These are phyloP conservation scores for Calycina marina DNA, from an alignment of 2,329 filamentous ascomycete genomes.

Conservation along the genomic window DNA sequence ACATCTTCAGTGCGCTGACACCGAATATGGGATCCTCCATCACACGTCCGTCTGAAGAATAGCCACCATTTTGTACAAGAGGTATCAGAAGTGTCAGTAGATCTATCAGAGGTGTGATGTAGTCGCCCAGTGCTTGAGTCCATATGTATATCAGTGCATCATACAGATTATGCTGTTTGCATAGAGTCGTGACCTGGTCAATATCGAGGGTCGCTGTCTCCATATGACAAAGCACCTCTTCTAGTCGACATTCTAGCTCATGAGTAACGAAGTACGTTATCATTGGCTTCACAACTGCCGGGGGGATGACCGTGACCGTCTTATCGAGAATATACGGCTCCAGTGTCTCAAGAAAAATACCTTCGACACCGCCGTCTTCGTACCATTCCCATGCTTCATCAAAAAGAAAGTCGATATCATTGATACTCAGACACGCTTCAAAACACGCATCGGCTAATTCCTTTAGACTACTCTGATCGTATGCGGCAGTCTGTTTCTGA, in stretches of 20 bases:
- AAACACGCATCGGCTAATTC: constrained; percentile 77
- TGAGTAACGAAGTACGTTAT: constrained; percentile 67
- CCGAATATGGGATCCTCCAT: constrained; percentile 47
- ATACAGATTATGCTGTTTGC: constrained; percentile 83
- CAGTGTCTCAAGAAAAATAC: constrained; percentile 73
- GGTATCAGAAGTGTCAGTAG: constrained; percentile 55
- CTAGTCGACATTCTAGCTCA: constrained; percentile 62
- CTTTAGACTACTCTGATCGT: constrained; percentile 39
- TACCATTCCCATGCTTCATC: constrained; percentile 85
- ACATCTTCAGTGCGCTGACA: constrained; percentile 75
- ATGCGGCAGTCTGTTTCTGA: constrained; percentile 30
- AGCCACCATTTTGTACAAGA: constrained; percentile 40
- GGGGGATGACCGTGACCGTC: constrained; percentile 61
- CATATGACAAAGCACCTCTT: constrained; percentile 90
- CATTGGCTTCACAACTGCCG: constrained; percentile 71
- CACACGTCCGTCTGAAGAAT: constrained; percentile 34
- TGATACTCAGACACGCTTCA: constrained; percentile 63
- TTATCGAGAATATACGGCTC: constrained; percentile 78
- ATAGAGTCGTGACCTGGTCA: constrained; percentile 79
- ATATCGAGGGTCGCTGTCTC: constrained; percentile 84
- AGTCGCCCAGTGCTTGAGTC: constrained; percentile 82
- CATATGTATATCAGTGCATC: constrained; percentile 95
- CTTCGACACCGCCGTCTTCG: constrained; percentile 57
- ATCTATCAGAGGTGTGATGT: constrained; percentile 79
- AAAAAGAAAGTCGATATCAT: constrained; percentile 72